Conservation (phyloP, 2,329 filamentous ascomycete genomes). For the Neophaeococcomyces aloes region DNA sequence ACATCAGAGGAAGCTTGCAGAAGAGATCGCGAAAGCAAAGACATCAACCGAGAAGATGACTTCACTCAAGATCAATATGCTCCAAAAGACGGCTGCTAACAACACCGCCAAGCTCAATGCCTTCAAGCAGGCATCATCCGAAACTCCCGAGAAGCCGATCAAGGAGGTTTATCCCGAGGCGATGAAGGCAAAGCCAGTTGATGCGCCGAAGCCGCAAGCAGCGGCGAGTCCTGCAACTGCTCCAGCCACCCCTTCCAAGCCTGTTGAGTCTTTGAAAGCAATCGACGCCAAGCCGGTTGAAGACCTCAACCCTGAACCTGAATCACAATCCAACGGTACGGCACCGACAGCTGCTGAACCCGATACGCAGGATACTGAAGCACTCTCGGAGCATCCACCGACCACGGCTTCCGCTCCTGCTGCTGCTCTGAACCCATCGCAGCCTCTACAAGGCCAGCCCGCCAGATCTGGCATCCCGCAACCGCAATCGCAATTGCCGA, state of each 20-base stretch:
- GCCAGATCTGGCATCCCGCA: slow-evolving; percentile 15
- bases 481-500: slow-evolving; percentile 1
- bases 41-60: slow-evolving; percentile 66
- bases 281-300: no score
- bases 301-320: slow-evolving; percentile 23
- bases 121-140: slow-evolving; percentile 69
- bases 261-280: no score
- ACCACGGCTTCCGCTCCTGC: slow-evolving; percentile 12
- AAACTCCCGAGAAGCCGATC: slow-evolving; percentile 75
- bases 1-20: slow-evolving; percentile 40
- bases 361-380: no score
- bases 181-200: slow-evolving; percentile 55
- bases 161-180: slow-evolving; percentile 77
- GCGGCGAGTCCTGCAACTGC: no score
- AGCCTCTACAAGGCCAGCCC: slow-evolving; percentile 15
- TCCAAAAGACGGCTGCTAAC: slow-evolving; percentile 37
- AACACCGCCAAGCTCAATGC: slow-evolving; percentile 53
- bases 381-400: no score
- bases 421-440: slow-evolving; percentile 8
- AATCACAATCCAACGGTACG: slow-evolving; percentile 24
- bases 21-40: slow-evolving; percentile 38
- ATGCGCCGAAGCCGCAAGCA: no score
- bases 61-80: slow-evolving; percentile 64
- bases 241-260: no score
- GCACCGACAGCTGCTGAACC: no score